phyloP scores from a whole-genome alignment of 305 asterid genomes.

The Fraxinus nigra region DNA sequence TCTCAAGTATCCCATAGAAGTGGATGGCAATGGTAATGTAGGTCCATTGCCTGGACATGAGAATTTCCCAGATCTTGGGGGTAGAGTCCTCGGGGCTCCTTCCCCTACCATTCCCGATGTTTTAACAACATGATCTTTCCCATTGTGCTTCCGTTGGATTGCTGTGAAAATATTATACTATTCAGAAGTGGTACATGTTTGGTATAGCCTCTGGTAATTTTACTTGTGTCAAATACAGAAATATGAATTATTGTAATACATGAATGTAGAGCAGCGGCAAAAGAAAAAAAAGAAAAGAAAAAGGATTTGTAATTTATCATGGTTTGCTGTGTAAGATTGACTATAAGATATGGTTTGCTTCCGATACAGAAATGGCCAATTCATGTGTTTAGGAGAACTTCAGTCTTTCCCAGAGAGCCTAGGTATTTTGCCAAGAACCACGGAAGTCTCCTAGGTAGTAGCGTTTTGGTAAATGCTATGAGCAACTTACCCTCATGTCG shows the following conservation, averaged over 20 bases:
- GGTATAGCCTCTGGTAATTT: not conserved
- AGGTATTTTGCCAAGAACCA: not conserved
- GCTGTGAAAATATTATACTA: not conserved
- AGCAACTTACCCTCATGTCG: not conserved
- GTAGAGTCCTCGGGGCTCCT: slow-evolving; percentile 68
- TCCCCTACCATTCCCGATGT: slow-evolving; percentile 67
- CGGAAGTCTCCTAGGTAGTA: not conserved
- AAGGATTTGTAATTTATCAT: not conserved
- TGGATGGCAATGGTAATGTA: slow-evolving; percentile 58
- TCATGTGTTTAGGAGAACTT: not conserved
- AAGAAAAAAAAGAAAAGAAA: not conserved
- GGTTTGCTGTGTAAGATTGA: not conserved
- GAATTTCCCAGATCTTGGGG: slow-evolving; percentile 80
- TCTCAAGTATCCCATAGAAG: slow-evolving; percentile 70
- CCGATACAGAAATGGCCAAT: not conserved
- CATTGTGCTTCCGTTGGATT: not conserved
- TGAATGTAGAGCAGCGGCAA: not conserved
- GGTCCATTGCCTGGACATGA: slow-evolving; percentile 66
- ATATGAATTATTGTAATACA: not conserved
- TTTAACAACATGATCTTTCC: slow-evolving; percentile 50
- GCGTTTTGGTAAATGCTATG: not conserved
- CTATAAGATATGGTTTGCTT: not conserved
- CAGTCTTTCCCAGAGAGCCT: not conserved
- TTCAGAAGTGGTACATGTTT: not conserved
- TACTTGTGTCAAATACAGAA: not conserved